Evolutionary conservation across 1,284 basidiomycete genomes (phyloP), one percentile per base, ranked within the genome.

Genomic region (Papiliotrema terrestris): DNA sequence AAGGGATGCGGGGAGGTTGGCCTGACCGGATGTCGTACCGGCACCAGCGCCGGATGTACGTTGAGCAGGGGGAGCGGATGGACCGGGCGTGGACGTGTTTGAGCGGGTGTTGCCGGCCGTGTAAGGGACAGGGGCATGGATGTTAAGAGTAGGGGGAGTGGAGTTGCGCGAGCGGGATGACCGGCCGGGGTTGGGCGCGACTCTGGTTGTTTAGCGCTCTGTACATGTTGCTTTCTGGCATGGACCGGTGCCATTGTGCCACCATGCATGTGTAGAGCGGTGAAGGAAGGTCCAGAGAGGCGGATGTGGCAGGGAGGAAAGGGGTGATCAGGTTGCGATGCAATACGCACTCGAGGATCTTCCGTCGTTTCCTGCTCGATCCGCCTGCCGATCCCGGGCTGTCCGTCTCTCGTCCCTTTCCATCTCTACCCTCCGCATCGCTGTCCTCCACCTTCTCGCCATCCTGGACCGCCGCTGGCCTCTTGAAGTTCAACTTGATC

Each of bases 401-500:
- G 19, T 25, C 35, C 9, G 32, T 35, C 44, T 26, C 46, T 26
- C 25, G 2, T 17, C 32, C 46, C 43, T 36, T 2, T 26, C 36
- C 41, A 22, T 45, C 20, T 25, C 11, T 32, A 5, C 6, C 29
- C 29, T 32, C 29, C 5, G 29, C 29, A 32, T 32, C 29, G 29
- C 29, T 32, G 29, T 32, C n/a, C 22, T 37, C 20, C 23, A 29
- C 20, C 11, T 17, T 14, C 22, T 26, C 49, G 8, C n/a, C n/a
- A 9, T 26, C 20, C 20, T 19, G 14, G 8, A 6, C 36, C 26
- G 38, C 47, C 37, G 35, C 26, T 13, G 56, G 52, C 20, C 50
- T 15, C 37, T 48, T 51, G 54, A 56, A 52, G 17, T 51, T 47
- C 15, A 56, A 44, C 22, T 36, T 56, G 44, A 52, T 51, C 6